Percentiles rank a stretch among this genome's conserved stretches.
These are phyloP conservation scores for Phytophthora sojae DNA, from an alignment of 352 stramenopile genomes.

Conservation along the genomic window DNA sequence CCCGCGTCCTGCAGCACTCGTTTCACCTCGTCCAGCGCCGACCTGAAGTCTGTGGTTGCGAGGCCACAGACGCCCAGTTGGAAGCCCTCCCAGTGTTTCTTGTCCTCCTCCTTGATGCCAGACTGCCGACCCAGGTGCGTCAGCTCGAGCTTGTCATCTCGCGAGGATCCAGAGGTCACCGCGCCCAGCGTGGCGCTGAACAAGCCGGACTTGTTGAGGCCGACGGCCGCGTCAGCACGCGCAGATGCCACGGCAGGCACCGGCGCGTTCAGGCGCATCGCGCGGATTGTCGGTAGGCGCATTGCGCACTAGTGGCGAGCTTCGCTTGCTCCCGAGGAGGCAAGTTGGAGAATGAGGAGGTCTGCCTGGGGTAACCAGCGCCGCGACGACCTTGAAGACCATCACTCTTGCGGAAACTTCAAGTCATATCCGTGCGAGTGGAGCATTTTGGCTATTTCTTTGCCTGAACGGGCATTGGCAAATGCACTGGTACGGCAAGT, in stretches of 20 bases:
- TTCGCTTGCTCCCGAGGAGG: slow-evolving; percentile 3
- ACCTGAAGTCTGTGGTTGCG: slow-evolving; percentile 6
- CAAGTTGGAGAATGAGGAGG: slow-evolving; percentile 12
- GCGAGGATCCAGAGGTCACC: background rate
- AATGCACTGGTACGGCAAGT: background rate
- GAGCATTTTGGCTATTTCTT: background rate
- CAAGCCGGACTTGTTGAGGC: slow-evolving; percentile 14
- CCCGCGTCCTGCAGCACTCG: background rate
- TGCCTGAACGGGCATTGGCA: too few relatives aligned
- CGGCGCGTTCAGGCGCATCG: background rate
- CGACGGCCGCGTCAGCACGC: slow-evolving; percentile 1
- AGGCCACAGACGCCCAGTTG: slow-evolving; percentile 4
- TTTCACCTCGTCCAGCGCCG: slow-evolving; percentile 13
- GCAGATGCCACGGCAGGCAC: background rate
- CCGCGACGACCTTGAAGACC: slow-evolving; percentile 1
- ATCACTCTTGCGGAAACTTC: slow-evolving; percentile 11
- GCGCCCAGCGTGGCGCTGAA: slow-evolving; percentile 12
- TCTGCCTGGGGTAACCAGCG: background rate
- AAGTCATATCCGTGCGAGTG: background rate
- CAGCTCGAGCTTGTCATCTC: slow-evolving; percentile 3
- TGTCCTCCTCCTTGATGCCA: slow-evolving; percentile 4
- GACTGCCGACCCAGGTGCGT: background rate
- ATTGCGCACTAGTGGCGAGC: background rate
- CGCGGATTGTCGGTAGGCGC: background rate
- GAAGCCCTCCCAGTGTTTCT: background rate